A percentile compares a stretch with the other conserved stretches of the same genome.
Evolutionary conservation across 1,139 yeast genomes (phyloP).

Genomic region (Chernovozyma sophiae-reginae): DNA sequence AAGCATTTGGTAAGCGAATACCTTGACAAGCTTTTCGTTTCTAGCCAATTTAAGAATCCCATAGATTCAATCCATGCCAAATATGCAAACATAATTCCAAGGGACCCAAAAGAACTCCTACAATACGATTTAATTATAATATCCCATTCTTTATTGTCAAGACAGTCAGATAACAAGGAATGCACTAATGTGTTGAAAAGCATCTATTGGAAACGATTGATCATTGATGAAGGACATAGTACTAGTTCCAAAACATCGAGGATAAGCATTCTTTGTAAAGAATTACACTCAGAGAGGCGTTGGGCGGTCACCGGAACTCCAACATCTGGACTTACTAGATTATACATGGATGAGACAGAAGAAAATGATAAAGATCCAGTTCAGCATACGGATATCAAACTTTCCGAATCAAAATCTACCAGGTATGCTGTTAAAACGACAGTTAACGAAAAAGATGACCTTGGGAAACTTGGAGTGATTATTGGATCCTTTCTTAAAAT

Average conservation of each 20-base stretch:
- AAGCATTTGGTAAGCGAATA: constrained; percentile 46
- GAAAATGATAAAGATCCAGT: constrained; percentile 13
- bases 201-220: constrained; percentile 63
- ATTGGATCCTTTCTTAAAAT: constrained; percentile 52
- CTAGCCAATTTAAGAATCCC: constrained; percentile 26
- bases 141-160: constrained; percentile 42
- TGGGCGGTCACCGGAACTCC: constrained; percentile 82
- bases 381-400: constrained; percentile 5
- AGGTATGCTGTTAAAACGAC: constrained; percentile 35
- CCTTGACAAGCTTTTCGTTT: constrained; percentile 33
- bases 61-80: constrained; percentile 11
- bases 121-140: constrained; percentile 51
- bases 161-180: constrained; percentile 29
- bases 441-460: constrained; percentile 45
- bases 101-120: constrained; percentile 29
- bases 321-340: constrained; percentile 60
- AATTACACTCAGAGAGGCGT: constrained; percentile 51
- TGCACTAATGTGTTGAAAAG: constrained; percentile 22
- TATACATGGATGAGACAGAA: constrained; percentile 50
- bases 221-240: constrained; percentile 74
- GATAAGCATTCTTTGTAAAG: constrained; percentile 45
- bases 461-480: constrained; percentile 49
- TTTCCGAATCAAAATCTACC: not conserved
- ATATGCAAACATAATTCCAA: constrained; percentile 22
- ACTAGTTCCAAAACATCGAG: constrained; percentile 50